Percentiles rank a stretch among this genome's conserved stretches.
Evolutionary conservation across 2,329 filamentous ascomycete genomes (phyloP).

Genomic region (Aspergillus puulaauensis): DNA sequence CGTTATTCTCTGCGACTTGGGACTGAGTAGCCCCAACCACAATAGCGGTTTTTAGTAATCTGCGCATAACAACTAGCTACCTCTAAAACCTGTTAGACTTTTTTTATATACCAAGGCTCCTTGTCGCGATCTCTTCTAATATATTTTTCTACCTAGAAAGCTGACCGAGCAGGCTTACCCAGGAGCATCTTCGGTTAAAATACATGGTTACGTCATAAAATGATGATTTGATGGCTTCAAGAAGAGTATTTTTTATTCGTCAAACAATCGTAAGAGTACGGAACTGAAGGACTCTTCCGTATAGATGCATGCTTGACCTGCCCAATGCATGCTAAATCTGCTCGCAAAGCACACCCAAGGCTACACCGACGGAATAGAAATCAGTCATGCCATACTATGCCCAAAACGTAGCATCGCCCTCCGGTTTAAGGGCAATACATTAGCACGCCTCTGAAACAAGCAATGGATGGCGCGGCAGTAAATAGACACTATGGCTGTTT

Average conservation of each 20-base stretch:
- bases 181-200: background rate
- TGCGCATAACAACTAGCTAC: background rate
- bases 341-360: slow-evolving; percentile 36
- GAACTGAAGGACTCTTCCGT: slow-evolving; percentile 34
- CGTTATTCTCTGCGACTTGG: background rate
- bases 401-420: slow-evolving; percentile 29
- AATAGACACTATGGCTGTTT: slow-evolving; percentile 22
- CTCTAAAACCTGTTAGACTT: background rate
- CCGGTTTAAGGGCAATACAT: slow-evolving; percentile 28
- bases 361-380: slow-evolving; percentile 26
- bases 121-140: background rate
- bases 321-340: slow-evolving; percentile 34
- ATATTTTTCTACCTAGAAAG: background rate
- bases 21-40: background rate
- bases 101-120: too few species aligned
- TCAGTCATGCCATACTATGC: slow-evolving; percentile 23
- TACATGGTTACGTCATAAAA: background rate
- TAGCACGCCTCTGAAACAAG: slow-evolving; percentile 27
- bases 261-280: slow-evolving; percentile 39
- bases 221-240: slow-evolving; percentile 1
- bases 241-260: slow-evolving; percentile 32
- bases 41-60: background rate
- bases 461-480: slow-evolving; percentile 31
- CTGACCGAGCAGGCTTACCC: background rate
- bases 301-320: slow-evolving; percentile 31